Evolutionary conservation across 129 eudicot genomes (phyloP), one percentile per base, ranked within the genome.

Genomic region (Lonicera japonica): DNA sequence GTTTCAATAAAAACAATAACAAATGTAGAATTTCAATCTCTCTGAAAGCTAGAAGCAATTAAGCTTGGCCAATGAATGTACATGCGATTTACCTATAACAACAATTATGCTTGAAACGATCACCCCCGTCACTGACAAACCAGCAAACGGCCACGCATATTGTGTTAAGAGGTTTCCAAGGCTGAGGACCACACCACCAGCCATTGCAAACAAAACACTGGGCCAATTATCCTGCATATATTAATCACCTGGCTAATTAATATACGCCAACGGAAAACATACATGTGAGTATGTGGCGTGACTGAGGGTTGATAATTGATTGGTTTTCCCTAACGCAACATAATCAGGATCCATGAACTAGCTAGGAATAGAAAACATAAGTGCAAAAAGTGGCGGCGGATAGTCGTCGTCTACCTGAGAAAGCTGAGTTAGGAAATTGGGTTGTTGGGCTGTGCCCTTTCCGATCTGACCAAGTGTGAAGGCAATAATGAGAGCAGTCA

Each of bases 71-170:
- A 59, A 21, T n/a, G 2, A 5, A 43, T 43, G 50, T 43, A 25
- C 4, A 39, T 5, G 53, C 21, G 11, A 40, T 29, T 29, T 81
- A 91, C 98, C 96, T 70, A 87, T 77, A 17, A 84, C 95, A 56
- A 87, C 95, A 38, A 95, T 83, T 55, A 91, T 82, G 75, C 88
- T 91, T 54, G 94, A 71, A 13, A 80, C 73, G 18, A 87, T 63
- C 47, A 91, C 96, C 66, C 77, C 90, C 1, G 87, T 79, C 67
- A 91, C 94, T 8, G 98, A 91, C 71, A 91, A 75, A 55, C 98
- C 98, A n/a, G 87, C 98, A 71, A 87, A 87, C n/a, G 98, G 90
- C 83, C 87, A 87, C 47, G 95, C 96, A 65, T 91, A 91, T 63
- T 91, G 98, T 17, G 87, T 82, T 23, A 94, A 66, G 40, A 91